phyloP scores from a whole-genome alignment of 176 grass and related monocot species.

The Ampelocalamus luodianensis region DNA sequence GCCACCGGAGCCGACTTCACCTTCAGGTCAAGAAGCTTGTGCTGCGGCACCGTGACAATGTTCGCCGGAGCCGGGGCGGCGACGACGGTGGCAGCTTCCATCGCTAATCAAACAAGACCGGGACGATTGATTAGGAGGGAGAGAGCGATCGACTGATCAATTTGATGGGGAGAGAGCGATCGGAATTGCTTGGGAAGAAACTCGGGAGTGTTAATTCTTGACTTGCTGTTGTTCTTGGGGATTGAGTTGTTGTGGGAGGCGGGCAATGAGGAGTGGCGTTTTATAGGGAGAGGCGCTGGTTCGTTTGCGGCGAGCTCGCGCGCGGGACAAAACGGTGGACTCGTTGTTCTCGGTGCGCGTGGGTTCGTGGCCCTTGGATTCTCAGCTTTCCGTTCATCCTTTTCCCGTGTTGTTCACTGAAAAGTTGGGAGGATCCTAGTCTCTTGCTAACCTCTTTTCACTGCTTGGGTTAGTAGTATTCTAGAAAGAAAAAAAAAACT shows the following conservation, averaged over 20 bases:
- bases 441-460: not conserved
- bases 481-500: too few species aligned
- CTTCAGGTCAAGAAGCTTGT: slow-evolving; percentile 41
- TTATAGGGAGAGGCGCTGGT: slow-evolving; percentile 9
- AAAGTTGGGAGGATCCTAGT: not conserved
- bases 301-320: too few species aligned
- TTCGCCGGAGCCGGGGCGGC: slow-evolving; percentile 15
- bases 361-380: slow-evolving; percentile 39
- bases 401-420: not conserved
- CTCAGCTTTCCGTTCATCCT: not conserved
- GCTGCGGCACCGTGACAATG: not conserved
- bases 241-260: not conserved
- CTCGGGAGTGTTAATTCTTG: not conserved
- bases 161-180: not conserved
- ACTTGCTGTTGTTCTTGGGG: not conserved
- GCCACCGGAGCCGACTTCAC: not conserved
- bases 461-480: too few species aligned
- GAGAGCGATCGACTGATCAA: not conserved
- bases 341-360: slow-evolving; percentile 34
- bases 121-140: not conserved
- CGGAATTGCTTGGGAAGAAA: not conserved
- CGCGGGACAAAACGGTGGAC: not conserved
- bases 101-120: not conserved
- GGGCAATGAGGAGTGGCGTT: not conserved
- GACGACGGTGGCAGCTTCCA: slow-evolving; percentile 31